Conservation (phyloP, 2,329 filamentous ascomycete genomes). For the Fusarium subtropicale region DNA sequence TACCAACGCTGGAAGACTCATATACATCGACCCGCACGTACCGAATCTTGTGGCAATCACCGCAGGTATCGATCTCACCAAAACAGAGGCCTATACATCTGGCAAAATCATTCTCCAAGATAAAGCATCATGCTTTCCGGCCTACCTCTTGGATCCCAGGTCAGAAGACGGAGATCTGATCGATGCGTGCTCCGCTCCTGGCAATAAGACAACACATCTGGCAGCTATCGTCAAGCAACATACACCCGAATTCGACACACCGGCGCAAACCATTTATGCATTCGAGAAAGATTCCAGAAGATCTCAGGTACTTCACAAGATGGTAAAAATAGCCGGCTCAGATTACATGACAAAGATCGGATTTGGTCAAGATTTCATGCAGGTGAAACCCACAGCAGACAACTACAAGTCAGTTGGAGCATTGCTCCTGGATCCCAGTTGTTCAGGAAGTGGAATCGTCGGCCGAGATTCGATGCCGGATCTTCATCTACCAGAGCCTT, state of each 20-base stretch:
- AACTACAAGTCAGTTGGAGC: conserved; percentile 79
- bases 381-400: conserved; percentile 72
- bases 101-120: conserved; percentile 92
- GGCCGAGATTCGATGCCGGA: conserved; percentile 83
- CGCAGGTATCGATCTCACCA: conserved; percentile 76
- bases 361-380: conserved; percentile 83
- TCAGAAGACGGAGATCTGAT: conserved; percentile 79
- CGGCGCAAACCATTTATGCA: conserved; percentile 69
- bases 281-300: conserved; percentile 81
- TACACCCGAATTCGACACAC: conserved; percentile 52
- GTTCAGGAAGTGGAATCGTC: conserved; percentile 94
- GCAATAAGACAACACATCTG: conserved; percentile 96
- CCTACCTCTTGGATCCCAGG: conserved; percentile 80
- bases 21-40: conserved; percentile 83
- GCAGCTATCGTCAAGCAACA: conserved; percentile 75
- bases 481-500: conserved; percentile 67
- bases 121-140: conserved; percentile 96
- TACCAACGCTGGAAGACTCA: conserved; percentile 57
- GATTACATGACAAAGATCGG: conserved; percentile 74
- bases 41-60: conserved; percentile 86
- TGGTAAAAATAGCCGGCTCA: conserved; percentile 83
- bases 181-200: conserved; percentile 94
- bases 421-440: conserved; percentile 91
- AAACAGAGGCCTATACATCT: conserved; percentile 76
- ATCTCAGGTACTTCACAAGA: conserved; percentile 81